Evolutionary conservation across 1,284 basidiomycete species (phyloP).

Genomic region (Marasmius oreades): DNA sequence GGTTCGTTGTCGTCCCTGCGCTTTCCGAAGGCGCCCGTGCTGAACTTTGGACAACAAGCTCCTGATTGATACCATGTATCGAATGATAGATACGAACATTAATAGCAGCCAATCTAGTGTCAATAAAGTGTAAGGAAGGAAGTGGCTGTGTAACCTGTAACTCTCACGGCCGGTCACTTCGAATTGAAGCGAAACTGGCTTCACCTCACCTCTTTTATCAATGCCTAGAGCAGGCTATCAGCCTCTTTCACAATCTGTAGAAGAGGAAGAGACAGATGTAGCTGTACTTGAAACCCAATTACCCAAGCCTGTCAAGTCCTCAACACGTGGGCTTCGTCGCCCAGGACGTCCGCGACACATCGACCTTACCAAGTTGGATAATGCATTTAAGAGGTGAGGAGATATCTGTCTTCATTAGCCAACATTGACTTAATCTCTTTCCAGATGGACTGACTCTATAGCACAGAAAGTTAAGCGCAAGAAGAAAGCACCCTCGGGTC

Average conservation of each 20-base stretch:
- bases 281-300: slow-evolving; percentile 27
- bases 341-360: slow-evolving; percentile 57
- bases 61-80: too few relatives aligned
- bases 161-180: not conserved
- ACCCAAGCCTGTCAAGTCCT: slow-evolving; percentile 23
- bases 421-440: not conserved
- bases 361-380: slow-evolving; percentile 74
- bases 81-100: too few relatives aligned
- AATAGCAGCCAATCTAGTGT: too few relatives aligned
- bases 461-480: slow-evolving; percentile 77
- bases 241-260: slow-evolving; percentile 55
- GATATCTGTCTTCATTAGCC: slow-evolving; percentile 5
- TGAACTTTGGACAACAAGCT: too few relatives aligned
- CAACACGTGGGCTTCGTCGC: slow-evolving; percentile 41
- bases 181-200: slow-evolving; percentile 3
- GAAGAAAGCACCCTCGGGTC: slow-evolving; percentile 64
- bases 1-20: too few relatives aligned
- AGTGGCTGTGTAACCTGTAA: not conserved
- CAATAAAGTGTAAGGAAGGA: too few relatives aligned
- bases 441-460: slow-evolving; percentile 81
- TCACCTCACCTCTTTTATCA: slow-evolving; percentile 35
- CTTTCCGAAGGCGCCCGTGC: too few relatives aligned
- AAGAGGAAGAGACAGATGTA: slow-evolving; percentile 53
- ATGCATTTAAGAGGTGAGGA: slow-evolving; percentile 71
- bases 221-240: slow-evolving; percentile 55